Evolutionary conservation across 2,329 filamentous ascomycete genomes (phyloP).

Genomic region (Basipetospora chlamydospora): DNA sequence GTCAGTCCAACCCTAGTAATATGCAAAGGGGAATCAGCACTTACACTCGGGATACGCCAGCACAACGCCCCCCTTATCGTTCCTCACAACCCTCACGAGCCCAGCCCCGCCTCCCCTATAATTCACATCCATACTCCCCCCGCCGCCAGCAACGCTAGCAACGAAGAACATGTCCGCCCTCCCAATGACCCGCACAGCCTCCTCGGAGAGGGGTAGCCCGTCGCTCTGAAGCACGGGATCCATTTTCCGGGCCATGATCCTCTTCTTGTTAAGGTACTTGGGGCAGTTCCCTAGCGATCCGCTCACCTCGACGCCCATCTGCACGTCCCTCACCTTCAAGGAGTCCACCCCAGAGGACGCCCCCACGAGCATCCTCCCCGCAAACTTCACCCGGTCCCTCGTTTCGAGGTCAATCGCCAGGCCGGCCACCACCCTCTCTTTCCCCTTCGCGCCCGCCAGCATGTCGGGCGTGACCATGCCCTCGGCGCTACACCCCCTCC

Average conservation of each 20-base stretch:
- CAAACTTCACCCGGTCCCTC: conserved; percentile 59
- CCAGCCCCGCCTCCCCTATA: conserved; percentile 62
- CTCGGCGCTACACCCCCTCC: conserved; percentile 31
- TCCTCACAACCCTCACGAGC: conserved; percentile 55
- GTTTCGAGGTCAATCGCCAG: conserved; percentile 53
- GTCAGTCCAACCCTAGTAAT: conserved; percentile 7
- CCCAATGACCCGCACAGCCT: conserved; percentile 43
- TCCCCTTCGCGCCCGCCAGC: conserved; percentile 24
- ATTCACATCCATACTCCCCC: conserved; percentile 68
- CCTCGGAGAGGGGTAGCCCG: conserved; percentile 28
- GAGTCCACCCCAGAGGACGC: conserved; percentile 26
- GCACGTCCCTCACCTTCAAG: conserved; percentile 21
- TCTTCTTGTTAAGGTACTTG: conserved; percentile 71
- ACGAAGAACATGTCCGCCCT: conserved; percentile 68
- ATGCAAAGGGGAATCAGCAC: conserved; percentile 8
- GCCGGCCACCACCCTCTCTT: conserved; percentile 13
- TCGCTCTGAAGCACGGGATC: conserved; percentile 26
- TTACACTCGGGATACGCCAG: conserved; percentile 63
- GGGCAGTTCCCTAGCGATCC: conserved; percentile 72
- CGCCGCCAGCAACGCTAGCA: conserved; percentile 43
- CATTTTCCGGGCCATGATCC: conserved; percentile 39
- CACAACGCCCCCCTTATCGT: conserved; percentile 29
- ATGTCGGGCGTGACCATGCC: conserved; percentile 18
- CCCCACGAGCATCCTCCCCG: conserved; percentile 53
- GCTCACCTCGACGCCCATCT: conserved; percentile 53